Evolutionary conservation across 2,329 filamentous ascomycete genomes (phyloP).

Genomic region (Cryphonectria nitschkei): DNA sequence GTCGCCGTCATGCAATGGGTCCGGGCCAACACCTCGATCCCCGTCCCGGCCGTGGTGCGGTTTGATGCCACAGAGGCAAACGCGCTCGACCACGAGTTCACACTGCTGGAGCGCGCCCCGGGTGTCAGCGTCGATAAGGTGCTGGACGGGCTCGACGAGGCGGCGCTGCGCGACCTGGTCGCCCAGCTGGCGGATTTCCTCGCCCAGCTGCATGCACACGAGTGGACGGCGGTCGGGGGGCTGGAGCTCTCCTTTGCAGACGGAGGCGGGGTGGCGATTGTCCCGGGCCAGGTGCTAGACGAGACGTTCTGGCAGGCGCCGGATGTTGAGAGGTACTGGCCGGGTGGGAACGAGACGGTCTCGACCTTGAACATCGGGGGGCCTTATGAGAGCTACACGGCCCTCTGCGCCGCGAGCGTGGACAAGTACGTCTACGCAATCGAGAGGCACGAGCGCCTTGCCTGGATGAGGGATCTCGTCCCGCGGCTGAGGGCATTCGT

Average conservation of each 20-base stretch:
- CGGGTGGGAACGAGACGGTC: slow-evolving; percentile 29
- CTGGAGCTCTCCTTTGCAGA: slow-evolving; percentile 31
- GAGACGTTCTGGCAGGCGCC: slow-evolving; percentile 43
- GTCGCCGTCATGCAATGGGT: slow-evolving; percentile 42
- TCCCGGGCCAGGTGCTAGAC: slow-evolving; percentile 38
- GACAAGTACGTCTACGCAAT: slow-evolving; percentile 37
- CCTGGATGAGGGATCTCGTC: slow-evolving; percentile 34
- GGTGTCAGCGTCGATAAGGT: slow-evolving; percentile 38
- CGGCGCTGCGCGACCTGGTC: slow-evolving; percentile 32
- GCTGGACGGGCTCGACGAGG: slow-evolving; percentile 33
- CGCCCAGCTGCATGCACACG: slow-evolving; percentile 36
- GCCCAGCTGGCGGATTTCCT: slow-evolving; percentile 38
- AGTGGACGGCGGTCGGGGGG: slow-evolving; percentile 36
- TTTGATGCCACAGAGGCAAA: slow-evolving; percentile 37
- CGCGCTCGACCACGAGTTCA: slow-evolving; percentile 39
- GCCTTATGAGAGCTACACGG: slow-evolving; percentile 36
- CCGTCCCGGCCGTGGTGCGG: slow-evolving; percentile 38
- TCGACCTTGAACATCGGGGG: slow-evolving; percentile 36
- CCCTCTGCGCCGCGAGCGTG: slow-evolving; percentile 34
- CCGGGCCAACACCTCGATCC: slow-evolving; percentile 38
- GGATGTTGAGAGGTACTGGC: slow-evolving; percentile 38
- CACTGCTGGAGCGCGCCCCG: slow-evolving; percentile 35
- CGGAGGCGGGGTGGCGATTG: slow-evolving; percentile 14
- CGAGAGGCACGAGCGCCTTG: slow-evolving; percentile 34
- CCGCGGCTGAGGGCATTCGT: slow-evolving; percentile 37